These are phyloP conservation scores for Penicillium goetzii DNA, from an alignment of 495 filamentous ascomycete species.

Conservation along the genomic window DNA sequence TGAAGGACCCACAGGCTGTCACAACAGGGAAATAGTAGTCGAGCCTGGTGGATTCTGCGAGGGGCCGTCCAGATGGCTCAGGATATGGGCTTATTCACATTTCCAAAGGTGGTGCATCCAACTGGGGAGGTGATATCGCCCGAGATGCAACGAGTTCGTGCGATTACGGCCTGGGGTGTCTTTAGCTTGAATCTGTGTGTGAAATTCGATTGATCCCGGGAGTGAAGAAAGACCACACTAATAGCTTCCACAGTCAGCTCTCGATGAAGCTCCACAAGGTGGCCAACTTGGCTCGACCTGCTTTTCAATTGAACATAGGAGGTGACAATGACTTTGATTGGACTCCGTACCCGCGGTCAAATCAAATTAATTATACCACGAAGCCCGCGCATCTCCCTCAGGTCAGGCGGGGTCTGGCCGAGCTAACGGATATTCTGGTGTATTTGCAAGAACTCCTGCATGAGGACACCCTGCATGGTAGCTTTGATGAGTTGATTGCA, in stretches of 20 bases:
- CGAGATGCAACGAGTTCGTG: slow-evolving; percentile 30
- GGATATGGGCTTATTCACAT: slow-evolving; percentile 37
- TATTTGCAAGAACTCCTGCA: slow-evolving; percentile 37
- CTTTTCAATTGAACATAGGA: slow-evolving; percentile 20
- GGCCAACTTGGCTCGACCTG: slow-evolving; percentile 28
- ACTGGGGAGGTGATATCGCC: slow-evolving; percentile 19
- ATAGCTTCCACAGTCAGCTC: slow-evolving; percentile 34
- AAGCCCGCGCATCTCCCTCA: slow-evolving; percentile 40
- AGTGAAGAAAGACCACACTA: slow-evolving; percentile 9
- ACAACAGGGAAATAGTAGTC: slow-evolving; percentile 34
- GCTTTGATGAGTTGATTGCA: slow-evolving; percentile 27
- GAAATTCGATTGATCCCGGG: background rate
- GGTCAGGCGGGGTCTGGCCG: slow-evolving; percentile 29
- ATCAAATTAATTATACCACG: slow-evolving; percentile 32
- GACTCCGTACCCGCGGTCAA: slow-evolving; percentile 47
- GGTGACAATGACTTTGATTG: slow-evolving; percentile 34
- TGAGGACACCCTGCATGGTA: slow-evolving; percentile 25
- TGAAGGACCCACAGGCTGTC: slow-evolving; percentile 35
- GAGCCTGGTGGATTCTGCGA: slow-evolving; percentile 42
- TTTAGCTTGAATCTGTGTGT: slow-evolving; percentile 41
- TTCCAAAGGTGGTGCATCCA: slow-evolving; percentile 15
- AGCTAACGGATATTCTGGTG: slow-evolving; percentile 33
- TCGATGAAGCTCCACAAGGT: slow-evolving; percentile 36
- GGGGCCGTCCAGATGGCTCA: slow-evolving; percentile 42
- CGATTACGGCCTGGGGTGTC: slow-evolving; percentile 42